These are phyloP conservation scores for Termitomyces sp. DNA, from an alignment of 768 basidiomycete species.

Conservation along the genomic window DNA sequence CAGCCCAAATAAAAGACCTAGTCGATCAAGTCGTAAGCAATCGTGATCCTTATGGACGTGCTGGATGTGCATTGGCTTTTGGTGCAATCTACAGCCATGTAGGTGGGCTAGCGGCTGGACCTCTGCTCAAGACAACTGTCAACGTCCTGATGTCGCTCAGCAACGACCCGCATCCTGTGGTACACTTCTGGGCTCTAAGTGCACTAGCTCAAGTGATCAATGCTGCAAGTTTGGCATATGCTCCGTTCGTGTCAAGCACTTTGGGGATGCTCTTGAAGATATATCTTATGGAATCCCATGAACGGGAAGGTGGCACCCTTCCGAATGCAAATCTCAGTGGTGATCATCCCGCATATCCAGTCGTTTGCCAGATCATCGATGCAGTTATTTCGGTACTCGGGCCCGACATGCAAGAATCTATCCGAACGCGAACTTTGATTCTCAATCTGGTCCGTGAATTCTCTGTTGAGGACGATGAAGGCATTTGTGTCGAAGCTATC, in stretches of 20 bases:
- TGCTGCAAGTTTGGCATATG: slow-evolving; percentile 88
- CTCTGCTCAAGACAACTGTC: slow-evolving; percentile 91
- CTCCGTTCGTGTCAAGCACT: slow-evolving; percentile 84
- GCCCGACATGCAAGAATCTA: slow-evolving; percentile 91
- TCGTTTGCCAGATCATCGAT: slow-evolving; percentile 88
- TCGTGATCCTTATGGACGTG: slow-evolving; percentile 87
- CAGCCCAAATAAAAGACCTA: slow-evolving; percentile 81
- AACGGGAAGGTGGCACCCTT: slow-evolving; percentile 85
- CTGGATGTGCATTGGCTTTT: slow-evolving; percentile 91
- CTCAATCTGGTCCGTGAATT: slow-evolving; percentile 86
- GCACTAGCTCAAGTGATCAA: slow-evolving; percentile 86
- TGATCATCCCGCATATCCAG: slow-evolving; percentile 88
- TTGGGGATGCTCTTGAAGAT: slow-evolving; percentile 89
- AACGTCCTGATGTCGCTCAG: slow-evolving; percentile 93
- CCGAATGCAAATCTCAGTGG: slow-evolving; percentile 83
- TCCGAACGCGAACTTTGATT: slow-evolving; percentile 72
- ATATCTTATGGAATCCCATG: slow-evolving; percentile 87
- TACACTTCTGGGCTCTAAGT: slow-evolving; percentile 90
- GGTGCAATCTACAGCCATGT: slow-evolving; percentile 90
- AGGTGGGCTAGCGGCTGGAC: slow-evolving; percentile 92
- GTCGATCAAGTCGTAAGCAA: slow-evolving; percentile 95
- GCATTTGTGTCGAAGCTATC: slow-evolving; percentile 89
- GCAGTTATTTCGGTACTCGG: slow-evolving; percentile 92
- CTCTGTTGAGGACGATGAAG: slow-evolving; percentile 80
- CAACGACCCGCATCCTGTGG: slow-evolving; percentile 94